These are phyloP conservation scores for Colletotrichum spinosum DNA, from an alignment of 2,329 filamentous ascomycete species.

Conservation along the genomic window DNA sequence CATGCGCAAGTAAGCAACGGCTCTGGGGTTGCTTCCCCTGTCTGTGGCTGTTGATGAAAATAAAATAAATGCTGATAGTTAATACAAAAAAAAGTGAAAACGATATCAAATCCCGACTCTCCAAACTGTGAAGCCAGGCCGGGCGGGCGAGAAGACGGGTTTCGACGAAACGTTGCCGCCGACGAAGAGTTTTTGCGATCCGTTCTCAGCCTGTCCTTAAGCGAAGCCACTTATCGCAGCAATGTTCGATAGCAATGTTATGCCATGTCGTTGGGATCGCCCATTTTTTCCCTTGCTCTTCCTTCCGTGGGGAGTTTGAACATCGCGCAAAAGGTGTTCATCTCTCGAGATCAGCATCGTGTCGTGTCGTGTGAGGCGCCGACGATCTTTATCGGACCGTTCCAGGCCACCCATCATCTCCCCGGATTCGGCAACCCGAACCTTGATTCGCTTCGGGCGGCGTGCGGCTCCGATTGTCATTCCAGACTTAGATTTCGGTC, in stretches of 20 bases:
- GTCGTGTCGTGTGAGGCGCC: not conserved
- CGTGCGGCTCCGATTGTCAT: conserved; percentile 1
- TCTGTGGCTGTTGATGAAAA: conserved; percentile 3
- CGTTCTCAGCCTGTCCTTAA: conserved; percentile 11
- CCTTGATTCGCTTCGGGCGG: conserved; percentile 2
- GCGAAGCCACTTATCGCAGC: conserved; percentile 1
- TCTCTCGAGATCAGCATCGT: not conserved
- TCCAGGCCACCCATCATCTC: conserved; percentile 3
- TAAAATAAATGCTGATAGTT: conserved; percentile 37
- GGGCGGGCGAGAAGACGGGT: not conserved
- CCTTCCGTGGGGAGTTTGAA: not conserved
- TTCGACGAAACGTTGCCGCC: conserved; percentile 13
- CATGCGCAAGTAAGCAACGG: conserved; percentile 57
- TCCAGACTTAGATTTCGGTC: no score
- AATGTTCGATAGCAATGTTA: conserved; percentile 20
- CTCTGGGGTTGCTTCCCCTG: conserved; percentile 26
- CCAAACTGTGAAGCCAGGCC: conserved; percentile 36
- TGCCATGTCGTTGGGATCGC: conserved; percentile 10
- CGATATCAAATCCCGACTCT: conserved; percentile 19
- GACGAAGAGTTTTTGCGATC: conserved; percentile 4
- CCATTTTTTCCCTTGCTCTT: not conserved
- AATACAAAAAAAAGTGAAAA: conserved; percentile 37
- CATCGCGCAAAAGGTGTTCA: no score
- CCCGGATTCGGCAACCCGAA: conserved; percentile 9
- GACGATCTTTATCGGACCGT: not conserved